phyloP scores from a whole-genome alignment of 1,139 yeast species.

The Nakaseomyces nivariensis region DNA sequence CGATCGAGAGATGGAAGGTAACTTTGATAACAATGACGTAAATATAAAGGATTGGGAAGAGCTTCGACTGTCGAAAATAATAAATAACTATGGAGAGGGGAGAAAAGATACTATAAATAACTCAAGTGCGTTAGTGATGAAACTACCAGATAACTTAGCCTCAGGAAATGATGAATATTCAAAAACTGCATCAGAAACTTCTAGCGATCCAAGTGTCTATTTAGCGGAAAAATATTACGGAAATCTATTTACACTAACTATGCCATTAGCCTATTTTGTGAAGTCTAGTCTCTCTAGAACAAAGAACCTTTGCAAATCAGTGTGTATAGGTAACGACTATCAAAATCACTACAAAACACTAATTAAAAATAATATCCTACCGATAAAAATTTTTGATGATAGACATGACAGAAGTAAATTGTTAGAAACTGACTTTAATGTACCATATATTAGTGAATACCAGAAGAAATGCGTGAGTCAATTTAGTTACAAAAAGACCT shows the following conservation, averaged over 20 bases:
- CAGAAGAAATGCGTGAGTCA: neutral
- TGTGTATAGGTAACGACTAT: slow-evolving; percentile 5
- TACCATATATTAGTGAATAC: slow-evolving; percentile 4
- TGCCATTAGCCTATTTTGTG: slow-evolving; percentile 27
- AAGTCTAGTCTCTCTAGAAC: slow-evolving; percentile 24
- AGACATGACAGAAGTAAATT: slow-evolving; percentile 12
- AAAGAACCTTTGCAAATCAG: slow-evolving; percentile 18
- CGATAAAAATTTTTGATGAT: slow-evolving; percentile 16
- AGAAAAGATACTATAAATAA: neutral
- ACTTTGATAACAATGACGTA: neutral
- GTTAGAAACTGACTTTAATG: neutral
- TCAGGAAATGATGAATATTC: neutral
- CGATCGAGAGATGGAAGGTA: neutral
- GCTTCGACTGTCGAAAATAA: neutral
- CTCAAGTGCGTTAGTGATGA: slow-evolving; percentile 14
- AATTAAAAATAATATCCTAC: slow-evolving; percentile 10
- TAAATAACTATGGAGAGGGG: slow-evolving; percentile 1
- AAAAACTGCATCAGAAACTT: neutral
- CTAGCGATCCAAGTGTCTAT: slow-evolving; percentile 15
- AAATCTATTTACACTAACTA: slow-evolving; percentile 16
- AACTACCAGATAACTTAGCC: slow-evolving; percentile 9
- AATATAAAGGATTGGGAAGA: neutral
- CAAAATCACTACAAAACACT: slow-evolving; percentile 10
- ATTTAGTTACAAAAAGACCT: neutral
- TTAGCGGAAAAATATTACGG: slow-evolving; percentile 23